phyloP scores from a whole-genome alignment of 371 early-diverging fungal species.

The Mortierella sp. region DNA sequence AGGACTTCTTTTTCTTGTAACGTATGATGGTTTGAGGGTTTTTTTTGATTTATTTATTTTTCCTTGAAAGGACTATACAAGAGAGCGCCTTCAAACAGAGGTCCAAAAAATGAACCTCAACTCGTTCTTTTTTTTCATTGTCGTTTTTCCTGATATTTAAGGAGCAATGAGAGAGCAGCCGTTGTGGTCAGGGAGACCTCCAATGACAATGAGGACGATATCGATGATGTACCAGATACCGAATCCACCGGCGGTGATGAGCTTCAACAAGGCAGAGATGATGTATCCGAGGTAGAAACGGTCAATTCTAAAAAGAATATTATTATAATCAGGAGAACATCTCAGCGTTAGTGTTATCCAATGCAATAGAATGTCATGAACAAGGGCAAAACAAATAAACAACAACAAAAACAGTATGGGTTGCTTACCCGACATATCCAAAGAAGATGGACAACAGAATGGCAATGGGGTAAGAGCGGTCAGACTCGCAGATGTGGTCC shows the following conservation, averaged over 20 bases:
- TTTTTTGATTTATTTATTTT: too few species aligned
- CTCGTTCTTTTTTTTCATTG: background rate
- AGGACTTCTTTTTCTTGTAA: too few species aligned
- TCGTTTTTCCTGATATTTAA: slow-evolving; percentile 16
- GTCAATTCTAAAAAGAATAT: slow-evolving; percentile 58
- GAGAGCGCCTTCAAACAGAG: background rate
- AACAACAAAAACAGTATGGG: background rate
- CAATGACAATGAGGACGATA: slow-evolving; percentile 50
- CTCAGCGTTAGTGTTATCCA: background rate
- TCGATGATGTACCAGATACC: slow-evolving; percentile 59
- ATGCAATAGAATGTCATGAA: background rate
- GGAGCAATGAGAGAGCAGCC: slow-evolving; percentile 48
- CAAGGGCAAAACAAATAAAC: background rate
- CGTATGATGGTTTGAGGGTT: too few species aligned
- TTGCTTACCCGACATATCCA: slow-evolving; percentile 55
- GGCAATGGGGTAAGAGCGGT: slow-evolving; percentile 55
- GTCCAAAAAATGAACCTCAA: too few species aligned
- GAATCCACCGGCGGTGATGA: slow-evolving; percentile 56
- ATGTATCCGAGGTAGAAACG: slow-evolving; percentile 78
- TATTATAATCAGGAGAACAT: background rate
- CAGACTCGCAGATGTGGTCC: slow-evolving; percentile 42
- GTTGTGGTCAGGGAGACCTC: slow-evolving; percentile 56
- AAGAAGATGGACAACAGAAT: slow-evolving; percentile 54
- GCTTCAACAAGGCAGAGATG: slow-evolving; percentile 64
- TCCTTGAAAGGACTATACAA: too few species aligned